Evolutionary conservation across 208 protist genomes (phyloP).

Genomic region (Acanthamoeba lenticulata): DNA sequence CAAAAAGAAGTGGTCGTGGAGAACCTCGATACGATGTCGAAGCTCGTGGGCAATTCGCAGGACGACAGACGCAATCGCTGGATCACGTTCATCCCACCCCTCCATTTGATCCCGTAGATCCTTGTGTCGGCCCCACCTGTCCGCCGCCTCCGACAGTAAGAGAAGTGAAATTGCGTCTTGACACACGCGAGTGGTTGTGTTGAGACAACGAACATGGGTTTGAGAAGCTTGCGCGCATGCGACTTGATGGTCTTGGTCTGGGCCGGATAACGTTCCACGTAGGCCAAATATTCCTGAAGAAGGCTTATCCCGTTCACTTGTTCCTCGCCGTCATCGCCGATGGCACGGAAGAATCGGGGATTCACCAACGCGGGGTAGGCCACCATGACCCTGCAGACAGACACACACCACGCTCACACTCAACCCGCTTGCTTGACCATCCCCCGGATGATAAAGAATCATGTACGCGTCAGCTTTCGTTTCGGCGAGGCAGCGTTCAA

Average conservation of each 20-base stretch:
- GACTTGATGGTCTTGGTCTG: conserved; percentile 19
- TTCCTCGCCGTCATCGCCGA: not conserved
- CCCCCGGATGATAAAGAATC: too few relatives aligned
- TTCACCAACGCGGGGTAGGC: conserved; percentile 24
- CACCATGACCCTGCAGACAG: not conserved
- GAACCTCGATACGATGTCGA: not conserved
- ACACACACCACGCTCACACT: too few relatives aligned
- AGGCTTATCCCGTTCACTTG: not conserved
- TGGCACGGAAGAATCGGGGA: not conserved
- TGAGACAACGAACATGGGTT: not conserved
- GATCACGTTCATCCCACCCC: not conserved
- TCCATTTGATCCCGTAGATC: conserved; percentile 25
- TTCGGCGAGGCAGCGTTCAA: conserved; percentile 71
- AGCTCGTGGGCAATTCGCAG: conserved; percentile 22
- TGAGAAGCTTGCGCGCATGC: conserved; percentile 34
- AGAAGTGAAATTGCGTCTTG: not conserved
- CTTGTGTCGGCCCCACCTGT: not conserved
- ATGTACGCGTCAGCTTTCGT: conserved; percentile 64
- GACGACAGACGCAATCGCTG: not conserved
- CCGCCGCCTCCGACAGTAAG: not conserved
- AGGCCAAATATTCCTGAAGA: not conserved
- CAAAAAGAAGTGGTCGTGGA: not conserved
- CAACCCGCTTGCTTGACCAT: not conserved
- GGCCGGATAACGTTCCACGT: conserved; percentile 1
- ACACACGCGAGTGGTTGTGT: not conserved